These are phyloP conservation scores for Calamus simplicifolius DNA, from an alignment of 176 grass and related monocot genomes.

Conservation along the genomic window DNA sequence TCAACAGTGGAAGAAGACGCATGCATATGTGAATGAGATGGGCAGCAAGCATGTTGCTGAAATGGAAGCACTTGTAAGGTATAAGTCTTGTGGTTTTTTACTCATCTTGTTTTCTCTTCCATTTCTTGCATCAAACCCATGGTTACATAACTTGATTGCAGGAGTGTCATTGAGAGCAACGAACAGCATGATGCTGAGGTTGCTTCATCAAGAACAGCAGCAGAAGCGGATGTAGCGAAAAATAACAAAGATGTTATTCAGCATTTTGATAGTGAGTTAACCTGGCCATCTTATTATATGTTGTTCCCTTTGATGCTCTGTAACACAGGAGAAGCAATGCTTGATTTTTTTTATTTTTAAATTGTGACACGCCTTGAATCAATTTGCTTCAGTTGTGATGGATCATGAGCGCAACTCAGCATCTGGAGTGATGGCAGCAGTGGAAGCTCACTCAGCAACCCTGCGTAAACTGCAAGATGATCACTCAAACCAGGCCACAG, in stretches of 20 bases:
- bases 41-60: slow-evolving; percentile 64
- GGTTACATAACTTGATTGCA: slow-evolving; percentile 23
- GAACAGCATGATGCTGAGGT: slow-evolving; percentile 68
- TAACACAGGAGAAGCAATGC: no score
- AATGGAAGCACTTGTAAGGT: slow-evolving; percentile 71
- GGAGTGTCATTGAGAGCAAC: slow-evolving; percentile 46
- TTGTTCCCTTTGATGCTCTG: no score
- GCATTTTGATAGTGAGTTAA: slow-evolving; percentile 56
- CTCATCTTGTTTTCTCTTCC: neutral
- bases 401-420: slow-evolving; percentile 23
- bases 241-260: slow-evolving; percentile 46
- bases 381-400: slow-evolving; percentile 32
- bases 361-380: neutral
- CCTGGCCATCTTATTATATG: neutral
- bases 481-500: slow-evolving; percentile 37
- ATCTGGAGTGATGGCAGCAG: slow-evolving; percentile 40
- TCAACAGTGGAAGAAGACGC: slow-evolving; percentile 71
- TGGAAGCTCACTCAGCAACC: slow-evolving; percentile 36
- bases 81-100: slow-evolving; percentile 18
- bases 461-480: slow-evolving; percentile 42
- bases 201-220: slow-evolving; percentile 39
- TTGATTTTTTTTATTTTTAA: no score
- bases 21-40: slow-evolving; percentile 55
- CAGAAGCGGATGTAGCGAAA: slow-evolving; percentile 36
- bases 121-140: neutral